Evolutionary conservation across 2,329 filamentous ascomycete species (phyloP), one percentile per base, ranked within the genome.

Genomic region (Botrytis cinerea): DNA sequence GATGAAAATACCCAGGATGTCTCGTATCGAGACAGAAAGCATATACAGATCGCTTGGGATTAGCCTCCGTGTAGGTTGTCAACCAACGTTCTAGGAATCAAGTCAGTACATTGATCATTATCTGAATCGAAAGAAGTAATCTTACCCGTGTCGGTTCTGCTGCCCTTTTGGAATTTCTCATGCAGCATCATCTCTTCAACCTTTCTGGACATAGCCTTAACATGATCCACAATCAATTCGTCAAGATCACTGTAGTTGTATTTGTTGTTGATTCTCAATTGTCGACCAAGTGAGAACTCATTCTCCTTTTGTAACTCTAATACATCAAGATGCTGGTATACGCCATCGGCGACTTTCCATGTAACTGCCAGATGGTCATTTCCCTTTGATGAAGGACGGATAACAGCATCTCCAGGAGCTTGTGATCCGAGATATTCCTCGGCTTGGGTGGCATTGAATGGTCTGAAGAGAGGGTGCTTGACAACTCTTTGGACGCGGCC

Each of bases 291-390:
- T 0, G 94, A 95, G 82, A 98, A 98, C 81, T 98, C 95, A 75
- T 94, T 98, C 76, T 97, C 94, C 84, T 99, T 99, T 82, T 97
- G 93, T 80, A 99, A 87, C 84, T 99, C 96, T 57, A 99, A 87
- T 48, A 99, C 95, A 82, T 99, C 96, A 76, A 99, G 93, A 82
- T 99, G 96, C 83, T 99, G 95, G 82, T 95, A 99, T n/a, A 98
- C 91, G 74, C 92, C 92, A 81, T 98, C 94, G 1, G 94, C 92
- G 22, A 99, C 95, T 85, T 99, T 99, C 96, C 96, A 99, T 0
- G 96, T 99, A 64, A 99, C 90, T 12, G 95, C 94, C 72, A 99
- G 86, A 84, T 99, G 96, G 82, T 99, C 96, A 74, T 94, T 92
- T 62, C 96, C 96, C 82, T 97, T 97, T 43, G 94, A 97, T 0